Conservation (phyloP, 805 yeast species). For the Lachancea thermotolerans region DNA sequence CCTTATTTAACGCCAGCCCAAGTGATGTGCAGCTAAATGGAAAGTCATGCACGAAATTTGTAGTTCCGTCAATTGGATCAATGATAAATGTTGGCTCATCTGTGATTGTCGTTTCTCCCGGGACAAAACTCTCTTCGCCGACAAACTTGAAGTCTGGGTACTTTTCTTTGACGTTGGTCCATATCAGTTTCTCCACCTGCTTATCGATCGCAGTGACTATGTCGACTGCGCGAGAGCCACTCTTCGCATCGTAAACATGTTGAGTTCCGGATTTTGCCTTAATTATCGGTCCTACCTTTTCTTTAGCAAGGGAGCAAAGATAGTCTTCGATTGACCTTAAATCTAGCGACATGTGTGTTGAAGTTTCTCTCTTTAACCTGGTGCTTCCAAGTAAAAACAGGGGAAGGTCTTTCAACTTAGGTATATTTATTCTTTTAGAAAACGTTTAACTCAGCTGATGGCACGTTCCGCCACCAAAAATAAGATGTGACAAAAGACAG, state of each 20-base stretch:
- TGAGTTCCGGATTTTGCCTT: constrained; percentile 42
- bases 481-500: neutral
- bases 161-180: constrained; percentile 21
- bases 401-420: no score
- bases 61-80: constrained; percentile 59
- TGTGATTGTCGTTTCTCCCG: constrained; percentile 40
- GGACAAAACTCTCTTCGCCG: constrained; percentile 53
- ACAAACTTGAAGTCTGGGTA: constrained; percentile 49
- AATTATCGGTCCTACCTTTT: constrained; percentile 42
- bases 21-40: constrained; percentile 60
- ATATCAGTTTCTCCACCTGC: constrained; percentile 44
- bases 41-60: constrained; percentile 53
- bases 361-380: no score
- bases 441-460: neutral
- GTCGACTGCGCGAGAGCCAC: constrained; percentile 42
- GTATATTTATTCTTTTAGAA: no score
- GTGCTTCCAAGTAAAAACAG: no score
- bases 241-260: constrained; percentile 26
- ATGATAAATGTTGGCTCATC: constrained; percentile 54
- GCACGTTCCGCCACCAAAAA: neutral
- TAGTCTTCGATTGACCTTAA: constrained; percentile 22
- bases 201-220: constrained; percentile 60
- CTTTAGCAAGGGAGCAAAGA: constrained; percentile 21
- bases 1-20: constrained; percentile 45
- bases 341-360: constrained; percentile 10